phyloP scores from a whole-genome alignment of 768 basidiomycete species.

The Flagelloscypha sp. region DNA sequence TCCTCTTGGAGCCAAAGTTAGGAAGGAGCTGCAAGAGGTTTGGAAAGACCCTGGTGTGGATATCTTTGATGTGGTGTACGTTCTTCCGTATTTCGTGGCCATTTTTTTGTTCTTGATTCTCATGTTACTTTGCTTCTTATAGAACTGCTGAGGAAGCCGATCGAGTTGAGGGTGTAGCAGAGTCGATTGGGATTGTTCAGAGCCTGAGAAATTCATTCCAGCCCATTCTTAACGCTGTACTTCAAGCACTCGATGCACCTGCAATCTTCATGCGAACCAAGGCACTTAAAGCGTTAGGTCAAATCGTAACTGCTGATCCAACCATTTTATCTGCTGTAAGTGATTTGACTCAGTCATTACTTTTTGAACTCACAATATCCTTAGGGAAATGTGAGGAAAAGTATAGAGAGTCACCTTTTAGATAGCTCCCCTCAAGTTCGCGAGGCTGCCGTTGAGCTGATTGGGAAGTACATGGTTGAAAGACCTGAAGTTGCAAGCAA shows the following conservation, averaged over 20 bases:
- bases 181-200: slow-evolving; percentile 72
- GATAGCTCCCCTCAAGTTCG: slow-evolving; percentile 93
- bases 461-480: slow-evolving; percentile 95
- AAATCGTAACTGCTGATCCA: slow-evolving; percentile 85
- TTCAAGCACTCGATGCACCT: slow-evolving; percentile 74
- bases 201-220: slow-evolving; percentile 74
- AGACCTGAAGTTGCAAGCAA: slow-evolving; percentile 81
- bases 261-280: slow-evolving; percentile 92
- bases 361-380: slow-evolving; percentile 5
- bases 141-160: slow-evolving; percentile 67
- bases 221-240: slow-evolving; percentile 71
- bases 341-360: slow-evolving; percentile 7
- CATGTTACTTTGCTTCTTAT: slow-evolving; percentile 1
- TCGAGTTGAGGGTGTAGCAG: slow-evolving; percentile 61
- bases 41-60: slow-evolving; percentile 66
- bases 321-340: slow-evolving; percentile 68
- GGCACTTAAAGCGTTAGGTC: slow-evolving; percentile 81
- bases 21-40: slow-evolving; percentile 55
- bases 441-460: slow-evolving; percentile 92
- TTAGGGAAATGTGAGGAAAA: slow-evolving; percentile 70
- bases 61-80: slow-evolving; percentile 78
- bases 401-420: slow-evolving; percentile 83
- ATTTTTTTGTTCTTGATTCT: background rate
- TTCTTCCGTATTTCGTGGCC: background rate
- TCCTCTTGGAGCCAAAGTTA: slow-evolving; percentile 48